Evolutionary conservation across 2,329 filamentous ascomycete genomes (phyloP), one percentile per base, ranked within the genome.

Genomic region (Colletotrichum sp.): DNA sequence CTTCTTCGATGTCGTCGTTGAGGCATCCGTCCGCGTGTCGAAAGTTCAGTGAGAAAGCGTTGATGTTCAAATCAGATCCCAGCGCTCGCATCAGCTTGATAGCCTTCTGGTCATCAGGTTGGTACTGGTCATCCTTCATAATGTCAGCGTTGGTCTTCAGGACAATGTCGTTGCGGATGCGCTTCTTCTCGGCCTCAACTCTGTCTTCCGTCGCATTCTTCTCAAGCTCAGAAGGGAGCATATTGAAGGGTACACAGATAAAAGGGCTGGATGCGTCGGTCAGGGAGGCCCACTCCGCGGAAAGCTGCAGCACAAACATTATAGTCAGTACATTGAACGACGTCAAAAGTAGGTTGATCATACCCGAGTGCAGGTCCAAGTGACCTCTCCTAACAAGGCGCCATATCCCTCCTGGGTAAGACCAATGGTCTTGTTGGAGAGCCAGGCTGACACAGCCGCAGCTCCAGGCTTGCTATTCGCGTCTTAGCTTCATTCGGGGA

Each of bases 11-110:
- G 61, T 89, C 86, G 0, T 79, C 80, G 75, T 89, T 89, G 19
- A 87, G 79, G 0, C 59, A 79, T 0, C 85, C 86, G 16, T 88
- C 77, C 1, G 79, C 67, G 57, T 87, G 77, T 4, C 82, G 81
- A 82, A 86, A 89, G 75, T 89, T 89, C 30, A 86, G 78, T 0
- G 86, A 81, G 66, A 88, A 87, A 8, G 84, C 84, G 73, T 89
- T 88, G 78, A 89, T 88, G 78, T 87, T 88, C 9, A 87, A 80
- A n/a, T 89, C 87, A 0, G 86, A 87, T 1, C 87, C 87, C 1
- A 89, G 76, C 0, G 83, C 80, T 1, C 84, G 82, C 32, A 89
- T 83, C 1, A 88, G 79, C 7, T 81, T 79, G 78, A 87, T 84
- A 0, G 84, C 84, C 25, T 85, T 82, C 5, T 79, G 69, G 2